Evolutionary conservation across 495 filamentous ascomycete species (phyloP).

Genomic region (Elaphomyces granulatus): DNA sequence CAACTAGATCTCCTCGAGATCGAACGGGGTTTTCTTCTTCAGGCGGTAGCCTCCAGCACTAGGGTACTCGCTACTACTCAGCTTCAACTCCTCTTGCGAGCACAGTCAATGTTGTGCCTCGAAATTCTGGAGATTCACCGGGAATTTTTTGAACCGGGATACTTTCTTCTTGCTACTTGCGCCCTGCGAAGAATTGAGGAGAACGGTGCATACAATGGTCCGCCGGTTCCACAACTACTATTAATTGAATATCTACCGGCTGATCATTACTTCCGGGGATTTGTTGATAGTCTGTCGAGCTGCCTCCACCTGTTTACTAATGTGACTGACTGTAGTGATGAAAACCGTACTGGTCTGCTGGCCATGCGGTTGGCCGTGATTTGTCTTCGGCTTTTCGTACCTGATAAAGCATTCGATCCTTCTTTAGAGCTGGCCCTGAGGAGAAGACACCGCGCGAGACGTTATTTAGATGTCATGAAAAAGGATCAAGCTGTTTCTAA

Average conservation of each 20-base stretch:
- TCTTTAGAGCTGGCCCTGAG: slow-evolving; percentile 63
- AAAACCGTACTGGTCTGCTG: slow-evolving; percentile 18
- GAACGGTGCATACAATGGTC: slow-evolving; percentile 7
- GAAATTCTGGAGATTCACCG: slow-evolving; percentile 33
- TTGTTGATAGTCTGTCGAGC: slow-evolving; percentile 21
- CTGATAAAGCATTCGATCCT: slow-evolving; percentile 75
- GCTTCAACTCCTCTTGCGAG: slow-evolving; percentile 28
- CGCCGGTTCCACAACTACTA: slow-evolving; percentile 6
- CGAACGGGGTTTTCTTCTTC: slow-evolving; percentile 48
- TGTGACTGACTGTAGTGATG: slow-evolving; percentile 5
- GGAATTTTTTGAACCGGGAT: slow-evolving; percentile 23
- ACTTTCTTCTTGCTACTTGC: slow-evolving; percentile 15
- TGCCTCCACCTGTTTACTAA: slow-evolving; percentile 18
- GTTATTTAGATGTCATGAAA: slow-evolving; percentile 35
- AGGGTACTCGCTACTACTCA: slow-evolving; percentile 33
- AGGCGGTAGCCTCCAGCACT: slow-evolving; percentile 34
- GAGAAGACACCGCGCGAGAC: slow-evolving; percentile 44
- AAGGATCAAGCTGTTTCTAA: slow-evolving; percentile 45
- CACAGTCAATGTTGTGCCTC: slow-evolving; percentile 33
- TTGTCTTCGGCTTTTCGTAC: slow-evolving; percentile 63
- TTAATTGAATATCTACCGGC: slow-evolving; percentile 14
- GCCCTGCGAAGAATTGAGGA: slow-evolving; percentile 17
- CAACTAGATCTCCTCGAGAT: slow-evolving; percentile 50
- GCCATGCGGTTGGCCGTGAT: slow-evolving; percentile 28
- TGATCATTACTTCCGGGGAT: slow-evolving; percentile 23